phyloP scores from a whole-genome alignment of 768 basidiomycete species.

The Tricholoma furcatifolium region DNA sequence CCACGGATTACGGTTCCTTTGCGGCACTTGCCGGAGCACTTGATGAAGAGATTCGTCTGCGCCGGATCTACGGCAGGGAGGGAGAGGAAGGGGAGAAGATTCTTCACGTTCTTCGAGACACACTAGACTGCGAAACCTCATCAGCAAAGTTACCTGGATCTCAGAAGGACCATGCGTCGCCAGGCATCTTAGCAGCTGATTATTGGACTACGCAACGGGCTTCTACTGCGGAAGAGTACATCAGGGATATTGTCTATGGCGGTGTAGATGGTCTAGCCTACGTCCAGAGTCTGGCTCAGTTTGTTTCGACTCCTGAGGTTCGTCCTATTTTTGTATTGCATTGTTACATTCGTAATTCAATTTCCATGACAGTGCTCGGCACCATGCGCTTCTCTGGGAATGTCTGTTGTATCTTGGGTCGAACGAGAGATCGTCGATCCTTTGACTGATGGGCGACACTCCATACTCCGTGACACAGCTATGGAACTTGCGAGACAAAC shows the following conservation, averaged over 20 bases:
- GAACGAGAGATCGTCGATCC: conserved; percentile 42
- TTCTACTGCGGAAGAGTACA: conserved; percentile 59
- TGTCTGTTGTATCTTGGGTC: conserved; percentile 43
- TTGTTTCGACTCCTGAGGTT: conserved; percentile 40
- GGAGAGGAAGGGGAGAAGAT: conserved; percentile 33
- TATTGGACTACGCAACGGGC: conserved; percentile 54
- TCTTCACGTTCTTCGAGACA: conserved; percentile 34
- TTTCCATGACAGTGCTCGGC: background rate
- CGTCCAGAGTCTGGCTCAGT: conserved; percentile 74
- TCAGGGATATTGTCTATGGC: conserved; percentile 77
- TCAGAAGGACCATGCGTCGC: background rate
- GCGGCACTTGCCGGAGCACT: conserved; percentile 49
- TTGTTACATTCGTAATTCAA: background rate
- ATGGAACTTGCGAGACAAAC: conserved; percentile 22
- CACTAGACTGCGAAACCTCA: conserved; percentile 32
- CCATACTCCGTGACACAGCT: conserved; percentile 42
- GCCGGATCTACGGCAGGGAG: conserved; percentile 21
- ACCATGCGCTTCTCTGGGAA: conserved; percentile 28
- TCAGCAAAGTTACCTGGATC: conserved; percentile 9
- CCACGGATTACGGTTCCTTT: conserved; percentile 63
- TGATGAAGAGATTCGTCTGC: conserved; percentile 40
- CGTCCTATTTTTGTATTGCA: background rate
- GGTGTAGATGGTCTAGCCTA: conserved; percentile 78
- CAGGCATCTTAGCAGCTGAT: conserved; percentile 17
- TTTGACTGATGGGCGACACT: conserved; percentile 46